A percentile compares a stretch with the other conserved stretches of the same genome.
These are phyloP conservation scores for Clarireedia homoeocarpa DNA, from an alignment of 2,329 filamentous ascomycete genomes.

Conservation along the genomic window DNA sequence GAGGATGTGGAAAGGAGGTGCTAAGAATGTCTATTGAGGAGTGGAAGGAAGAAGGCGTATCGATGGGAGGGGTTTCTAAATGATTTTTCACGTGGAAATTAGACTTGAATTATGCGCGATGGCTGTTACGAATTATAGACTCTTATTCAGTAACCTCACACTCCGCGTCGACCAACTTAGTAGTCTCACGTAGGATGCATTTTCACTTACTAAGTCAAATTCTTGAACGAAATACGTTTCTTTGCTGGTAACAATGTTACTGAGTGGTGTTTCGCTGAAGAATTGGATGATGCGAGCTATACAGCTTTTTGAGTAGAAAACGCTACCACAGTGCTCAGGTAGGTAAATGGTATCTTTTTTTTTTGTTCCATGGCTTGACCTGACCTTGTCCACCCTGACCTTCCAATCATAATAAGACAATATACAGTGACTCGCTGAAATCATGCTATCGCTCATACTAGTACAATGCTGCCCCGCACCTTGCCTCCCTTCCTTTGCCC, in stretches of 20 bases:
- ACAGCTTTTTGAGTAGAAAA: conserved; percentile 8
- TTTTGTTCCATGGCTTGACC: background rate
- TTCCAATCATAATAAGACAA: background rate
- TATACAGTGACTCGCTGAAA: conserved; percentile 1
- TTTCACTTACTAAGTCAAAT: no score
- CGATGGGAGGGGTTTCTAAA: no score
- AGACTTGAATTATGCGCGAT: no score
- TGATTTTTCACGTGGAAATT: no score
- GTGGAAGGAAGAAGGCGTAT: no score
- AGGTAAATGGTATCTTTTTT: background rate
- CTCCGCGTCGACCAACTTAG: no score
- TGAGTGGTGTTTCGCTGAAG: no score
- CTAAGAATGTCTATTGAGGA: background rate
- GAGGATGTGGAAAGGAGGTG: background rate
- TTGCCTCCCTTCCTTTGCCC: background rate
- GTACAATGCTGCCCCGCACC: conserved; percentile 4
- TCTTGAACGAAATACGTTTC: no score
- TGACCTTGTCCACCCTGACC: background rate
- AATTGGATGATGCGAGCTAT: background rate
- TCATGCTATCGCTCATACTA: background rate
- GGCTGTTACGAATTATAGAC: no score
- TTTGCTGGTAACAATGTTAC: no score
- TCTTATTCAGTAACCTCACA: no score
- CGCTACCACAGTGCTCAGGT: background rate
- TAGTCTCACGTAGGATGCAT: no score